A percentile compares a stretch with the other conserved stretches of the same genome.
Evolutionary conservation across 2,329 filamentous ascomycete genomes (phyloP).

Genomic region (Arthroderma sp.): DNA sequence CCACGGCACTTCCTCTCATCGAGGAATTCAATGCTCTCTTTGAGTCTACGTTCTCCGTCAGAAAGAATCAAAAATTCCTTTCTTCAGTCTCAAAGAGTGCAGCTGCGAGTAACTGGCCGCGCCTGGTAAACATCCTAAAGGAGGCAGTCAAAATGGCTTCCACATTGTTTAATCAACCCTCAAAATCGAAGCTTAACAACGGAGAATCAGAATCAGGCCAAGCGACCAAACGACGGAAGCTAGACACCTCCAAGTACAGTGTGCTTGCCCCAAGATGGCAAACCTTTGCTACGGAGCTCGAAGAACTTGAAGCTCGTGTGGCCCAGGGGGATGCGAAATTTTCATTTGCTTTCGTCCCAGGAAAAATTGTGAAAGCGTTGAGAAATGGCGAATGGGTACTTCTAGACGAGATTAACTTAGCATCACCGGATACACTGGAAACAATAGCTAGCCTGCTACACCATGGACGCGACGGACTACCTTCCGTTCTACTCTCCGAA

Average conservation of each 20-base stretch:
- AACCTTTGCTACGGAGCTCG: slow-evolving; percentile 58
- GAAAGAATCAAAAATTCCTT: slow-evolving; percentile 78
- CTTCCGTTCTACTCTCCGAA: slow-evolving; percentile 81
- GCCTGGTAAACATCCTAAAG: slow-evolving; percentile 71
- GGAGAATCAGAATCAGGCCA: slow-evolving; percentile 39
- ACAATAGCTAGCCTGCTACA: slow-evolving; percentile 79
- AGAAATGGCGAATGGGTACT: slow-evolving; percentile 95
- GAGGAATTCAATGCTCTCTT: slow-evolving; percentile 92
- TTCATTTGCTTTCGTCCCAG: slow-evolving; percentile 91
- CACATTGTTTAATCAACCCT: slow-evolving; percentile 47
- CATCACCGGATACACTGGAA: slow-evolving; percentile 86
- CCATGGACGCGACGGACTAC: slow-evolving; percentile 55
- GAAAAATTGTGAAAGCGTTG: slow-evolving; percentile 90
- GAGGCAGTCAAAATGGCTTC: slow-evolving; percentile 82
- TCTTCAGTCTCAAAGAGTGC: slow-evolving; percentile 68
- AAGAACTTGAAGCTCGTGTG: slow-evolving; percentile 64
- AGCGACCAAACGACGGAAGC: slow-evolving; percentile 57
- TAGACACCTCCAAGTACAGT: slow-evolving; percentile 40
- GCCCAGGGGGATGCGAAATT: slow-evolving; percentile 64
- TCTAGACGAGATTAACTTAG: slow-evolving; percentile 92
- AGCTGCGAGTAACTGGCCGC: slow-evolving; percentile 74
- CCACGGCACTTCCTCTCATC: slow-evolving; percentile 73
- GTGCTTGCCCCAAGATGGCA: slow-evolving; percentile 63
- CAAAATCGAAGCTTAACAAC: slow-evolving; percentile 32
- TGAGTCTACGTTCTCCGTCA: slow-evolving; percentile 69